These are phyloP conservation scores for Plasmodium knowlesi DNA, from an alignment of 169 alveolate genomes.

Conservation along the genomic window DNA sequence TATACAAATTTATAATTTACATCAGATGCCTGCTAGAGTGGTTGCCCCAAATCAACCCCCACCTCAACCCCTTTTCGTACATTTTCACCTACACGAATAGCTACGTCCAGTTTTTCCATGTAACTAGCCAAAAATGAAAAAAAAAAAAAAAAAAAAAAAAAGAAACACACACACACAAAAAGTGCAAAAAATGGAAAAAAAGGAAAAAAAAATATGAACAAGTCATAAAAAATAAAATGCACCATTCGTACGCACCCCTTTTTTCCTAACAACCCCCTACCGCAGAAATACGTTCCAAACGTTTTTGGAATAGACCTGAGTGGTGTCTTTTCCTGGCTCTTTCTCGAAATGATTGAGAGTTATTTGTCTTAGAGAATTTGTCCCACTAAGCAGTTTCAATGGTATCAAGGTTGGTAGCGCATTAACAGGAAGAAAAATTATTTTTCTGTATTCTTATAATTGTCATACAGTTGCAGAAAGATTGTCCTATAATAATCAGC, in stretches of 20 bases:
- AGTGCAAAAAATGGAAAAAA: neutral
- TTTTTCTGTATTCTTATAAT: neutral
- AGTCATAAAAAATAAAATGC: neutral
- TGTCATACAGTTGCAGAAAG: neutral
- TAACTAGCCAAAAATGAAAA: slow-evolving; percentile 10
- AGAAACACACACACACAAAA: neutral
- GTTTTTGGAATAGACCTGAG: slow-evolving; percentile 81
- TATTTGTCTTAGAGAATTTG: slow-evolving; percentile 1
- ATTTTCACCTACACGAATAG: slow-evolving; percentile 82
- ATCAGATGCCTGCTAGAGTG: slow-evolving; percentile 86
- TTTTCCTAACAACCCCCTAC: too few relatives aligned
- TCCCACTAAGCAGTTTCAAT: neutral
- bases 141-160: slow-evolving; percentile 25
- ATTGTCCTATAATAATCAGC: neutral
- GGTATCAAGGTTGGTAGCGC: neutral
- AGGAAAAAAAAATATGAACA: slow-evolving; percentile 1
- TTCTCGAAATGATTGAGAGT: slow-evolving; percentile 77
- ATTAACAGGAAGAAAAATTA: neutral
- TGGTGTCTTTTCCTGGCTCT: slow-evolving; percentile 79
- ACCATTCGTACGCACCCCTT: neutral
- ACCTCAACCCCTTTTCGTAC: slow-evolving; percentile 84
- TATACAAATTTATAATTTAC: slow-evolving; percentile 81
- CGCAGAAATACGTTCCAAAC: slow-evolving; percentile 76
- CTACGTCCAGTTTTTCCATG: slow-evolving; percentile 81
- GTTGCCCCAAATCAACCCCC: slow-evolving; percentile 89